phyloP scores from a whole-genome alignment of 2,329 filamentous ascomycete genomes.

The Penicillium italicum region DNA sequence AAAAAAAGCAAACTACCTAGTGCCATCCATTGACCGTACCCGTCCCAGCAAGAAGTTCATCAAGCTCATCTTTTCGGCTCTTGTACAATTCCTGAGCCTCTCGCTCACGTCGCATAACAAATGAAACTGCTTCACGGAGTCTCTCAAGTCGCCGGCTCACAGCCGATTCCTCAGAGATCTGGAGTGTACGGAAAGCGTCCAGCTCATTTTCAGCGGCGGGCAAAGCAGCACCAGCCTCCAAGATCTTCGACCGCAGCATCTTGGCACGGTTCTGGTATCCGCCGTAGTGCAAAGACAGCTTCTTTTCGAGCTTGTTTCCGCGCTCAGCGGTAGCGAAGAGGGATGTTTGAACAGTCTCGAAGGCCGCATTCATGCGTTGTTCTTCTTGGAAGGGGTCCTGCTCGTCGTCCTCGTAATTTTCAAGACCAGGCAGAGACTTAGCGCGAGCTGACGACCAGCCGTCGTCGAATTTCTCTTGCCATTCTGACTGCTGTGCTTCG shows the following conservation, averaged over 20 bases:
- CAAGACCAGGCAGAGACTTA: constrained; percentile 66
- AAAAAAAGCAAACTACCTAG: constrained; percentile 20
- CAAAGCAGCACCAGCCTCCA: constrained; percentile 69
- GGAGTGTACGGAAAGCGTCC: constrained; percentile 69
- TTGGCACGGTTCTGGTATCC: constrained; percentile 87
- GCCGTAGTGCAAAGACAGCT: constrained; percentile 78
- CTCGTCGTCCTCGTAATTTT: constrained; percentile 72
- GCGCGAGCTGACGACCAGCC: constrained; percentile 52
- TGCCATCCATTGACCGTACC: constrained; percentile 40
- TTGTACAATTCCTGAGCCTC: constrained; percentile 88
- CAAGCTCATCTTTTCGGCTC: constrained; percentile 71
- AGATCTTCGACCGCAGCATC: constrained; percentile 73
- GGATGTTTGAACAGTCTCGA: constrained; percentile 69
- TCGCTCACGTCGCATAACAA: constrained; percentile 75
- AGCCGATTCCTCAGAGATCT: constrained; percentile 74
- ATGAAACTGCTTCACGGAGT: constrained; percentile 77
- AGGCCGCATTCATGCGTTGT: constrained; percentile 63
- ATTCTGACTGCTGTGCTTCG: constrained; percentile 44
- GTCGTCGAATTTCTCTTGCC: constrained; percentile 49
- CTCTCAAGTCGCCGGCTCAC: constrained; percentile 68
- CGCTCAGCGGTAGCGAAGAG: constrained; percentile 72
- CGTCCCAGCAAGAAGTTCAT: constrained; percentile 48
- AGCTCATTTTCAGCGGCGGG: constrained; percentile 69
- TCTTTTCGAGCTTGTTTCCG: constrained; percentile 88
- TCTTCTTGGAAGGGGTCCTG: constrained; percentile 59